Conservation (phyloP, 2,329 filamentous ascomycete genomes). For the Fusarium sterilihyphosum region DNA sequence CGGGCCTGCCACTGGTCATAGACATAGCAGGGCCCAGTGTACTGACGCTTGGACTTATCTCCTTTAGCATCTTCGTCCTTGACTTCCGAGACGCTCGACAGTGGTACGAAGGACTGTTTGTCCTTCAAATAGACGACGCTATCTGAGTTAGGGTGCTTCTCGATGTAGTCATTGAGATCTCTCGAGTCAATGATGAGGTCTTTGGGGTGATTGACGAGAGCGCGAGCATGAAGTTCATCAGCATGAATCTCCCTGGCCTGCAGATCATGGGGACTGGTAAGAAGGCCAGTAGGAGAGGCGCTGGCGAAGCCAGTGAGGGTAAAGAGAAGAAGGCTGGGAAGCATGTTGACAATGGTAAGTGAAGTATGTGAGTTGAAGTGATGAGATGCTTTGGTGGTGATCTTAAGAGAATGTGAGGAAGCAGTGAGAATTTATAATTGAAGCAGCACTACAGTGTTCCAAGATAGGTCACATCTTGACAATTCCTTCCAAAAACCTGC, state of each 20-base stretch:
- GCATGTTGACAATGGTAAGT: background rate
- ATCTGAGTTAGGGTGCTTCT: background rate
- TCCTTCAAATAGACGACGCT: background rate
- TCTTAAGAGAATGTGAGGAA: accelerated
- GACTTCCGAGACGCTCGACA: background rate
- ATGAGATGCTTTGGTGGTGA: background rate
- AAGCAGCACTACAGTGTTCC: background rate
- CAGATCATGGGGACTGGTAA: background rate
- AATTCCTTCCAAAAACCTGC: background rate
- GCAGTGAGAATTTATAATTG: accelerated
- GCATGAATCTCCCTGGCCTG: background rate
- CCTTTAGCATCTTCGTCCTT: background rate
- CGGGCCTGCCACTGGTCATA: background rate
- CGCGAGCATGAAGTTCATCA: background rate
- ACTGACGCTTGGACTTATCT: background rate
- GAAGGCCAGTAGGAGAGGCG: background rate
- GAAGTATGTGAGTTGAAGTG: background rate
- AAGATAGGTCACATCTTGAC: accelerated
- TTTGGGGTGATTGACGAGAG: background rate
- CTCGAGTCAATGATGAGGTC: background rate
- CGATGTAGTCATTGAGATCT: background rate
- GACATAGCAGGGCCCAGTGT: background rate
- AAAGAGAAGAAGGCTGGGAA: background rate
- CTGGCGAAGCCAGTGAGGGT: background rate
- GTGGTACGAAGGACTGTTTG: background rate